phyloP scores from a whole-genome alignment of 495 filamentous ascomycete species.

The Pyrenula massariospora region DNA sequence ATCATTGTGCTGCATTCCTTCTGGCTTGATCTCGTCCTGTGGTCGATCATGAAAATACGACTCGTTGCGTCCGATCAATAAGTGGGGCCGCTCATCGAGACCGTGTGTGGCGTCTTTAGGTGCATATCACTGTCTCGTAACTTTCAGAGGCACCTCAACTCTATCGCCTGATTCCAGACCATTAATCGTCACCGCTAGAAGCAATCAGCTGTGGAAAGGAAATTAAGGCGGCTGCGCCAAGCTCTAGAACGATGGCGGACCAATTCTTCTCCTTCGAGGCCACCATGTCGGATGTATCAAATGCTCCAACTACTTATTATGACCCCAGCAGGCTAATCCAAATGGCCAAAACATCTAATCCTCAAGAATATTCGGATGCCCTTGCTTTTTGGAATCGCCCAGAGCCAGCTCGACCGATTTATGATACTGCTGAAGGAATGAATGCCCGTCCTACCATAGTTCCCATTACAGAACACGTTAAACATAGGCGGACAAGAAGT shows the following conservation, averaged over 20 bases:
- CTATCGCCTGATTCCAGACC: too few species aligned
- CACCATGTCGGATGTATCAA: neutral
- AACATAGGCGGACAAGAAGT: slow-evolving; percentile 85
- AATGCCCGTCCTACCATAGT: slow-evolving; percentile 20
- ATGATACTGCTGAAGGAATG: slow-evolving; percentile 12
- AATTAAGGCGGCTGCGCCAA: too few species aligned
- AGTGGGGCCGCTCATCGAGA: too few species aligned
- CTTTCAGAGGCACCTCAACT: too few species aligned
- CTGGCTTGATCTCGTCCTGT: too few species aligned
- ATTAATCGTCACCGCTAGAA: too few species aligned
- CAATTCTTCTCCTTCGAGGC: neutral
- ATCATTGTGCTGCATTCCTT: too few species aligned
- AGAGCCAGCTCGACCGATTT: slow-evolving; percentile 8
- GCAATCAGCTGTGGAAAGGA: too few species aligned
- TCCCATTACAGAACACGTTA: slow-evolving; percentile 56
- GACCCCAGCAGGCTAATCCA: neutral
- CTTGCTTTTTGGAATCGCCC: slow-evolving; percentile 24
- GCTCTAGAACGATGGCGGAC: neutral
- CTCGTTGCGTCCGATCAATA: too few species aligned
- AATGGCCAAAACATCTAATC: slow-evolving; percentile 12
- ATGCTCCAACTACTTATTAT: neutral
- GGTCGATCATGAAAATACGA: too few species aligned
- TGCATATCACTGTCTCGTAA: too few species aligned
- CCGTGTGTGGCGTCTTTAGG: too few species aligned
- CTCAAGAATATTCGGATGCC: slow-evolving; percentile 26